Evolutionary conservation across 257 asterid species (phyloP), one percentile per base, ranked within the genome.

Genomic region (Solanum corneliomulleri): DNA sequence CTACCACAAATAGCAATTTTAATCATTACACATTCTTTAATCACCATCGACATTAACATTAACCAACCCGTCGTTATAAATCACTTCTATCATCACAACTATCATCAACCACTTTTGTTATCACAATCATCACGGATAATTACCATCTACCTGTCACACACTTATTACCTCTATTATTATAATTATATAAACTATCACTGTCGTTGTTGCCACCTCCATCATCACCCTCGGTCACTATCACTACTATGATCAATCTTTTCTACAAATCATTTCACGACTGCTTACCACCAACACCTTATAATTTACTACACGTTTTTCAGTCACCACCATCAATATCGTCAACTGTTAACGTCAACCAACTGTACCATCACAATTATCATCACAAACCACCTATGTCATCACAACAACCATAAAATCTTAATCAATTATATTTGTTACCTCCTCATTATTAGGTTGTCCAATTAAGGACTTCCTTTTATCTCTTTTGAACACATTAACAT

Each of bases 131-230:
- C 25, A 56, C 2, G 5, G 58, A 49, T 20, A 5, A 56, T 56
- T 18, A 56, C 11, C 64, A 56, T 6, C 2, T 18, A 20, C 11
- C 2, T 7, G 1, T 7, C 11, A 18, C 11, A 20, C n/a, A 56
- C 0, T 10, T 56, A 18, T 7, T 56, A 56, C 11, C 25, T 56
- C 11, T 20, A 56, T 56, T 7, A 56, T 18, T 56, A 56, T 0
- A 1, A 56, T 56, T 2, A 7, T 0, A 56, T 56, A 56, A 1
- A 56, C 1, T 18, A 10, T 18, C 25, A 56, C 2, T 3, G 21
- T 14, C 1, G 3, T 18, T 56, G n/a, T 0, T 20, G n/a, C 0
- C 64, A 56, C n/a, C 64, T 56, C 0, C n/a, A 2, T 56, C 9
- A 18, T 56, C n/a, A 56, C 25, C n/a, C 20, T 56, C 25, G 1